Conservation (phyloP, 2,329 filamentous ascomycete species). For the Scedosporium apiospermum region DNA sequence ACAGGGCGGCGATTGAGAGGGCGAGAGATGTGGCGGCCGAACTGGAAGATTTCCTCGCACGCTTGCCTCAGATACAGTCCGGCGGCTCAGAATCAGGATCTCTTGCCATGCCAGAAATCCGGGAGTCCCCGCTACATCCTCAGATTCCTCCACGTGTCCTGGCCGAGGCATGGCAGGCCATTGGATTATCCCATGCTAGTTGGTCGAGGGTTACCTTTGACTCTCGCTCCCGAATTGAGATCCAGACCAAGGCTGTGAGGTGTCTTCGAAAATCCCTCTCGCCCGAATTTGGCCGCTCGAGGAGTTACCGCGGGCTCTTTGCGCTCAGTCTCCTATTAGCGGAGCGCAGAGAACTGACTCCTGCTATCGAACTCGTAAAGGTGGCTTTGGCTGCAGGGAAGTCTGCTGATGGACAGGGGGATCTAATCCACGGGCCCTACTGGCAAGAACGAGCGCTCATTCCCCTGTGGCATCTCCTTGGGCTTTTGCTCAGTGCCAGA, state of each 20-base stretch:
- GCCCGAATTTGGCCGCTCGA: conserved; percentile 53
- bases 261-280: conserved; percentile 65
- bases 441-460: conserved; percentile 60
- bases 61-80: conserved; percentile 30
- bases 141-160: conserved; percentile 50
- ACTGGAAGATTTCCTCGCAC: conserved; percentile 67
- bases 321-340: conserved; percentile 77
- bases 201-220: conserved; percentile 81
- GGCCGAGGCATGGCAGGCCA: conserved; percentile 68
- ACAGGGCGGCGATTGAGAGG: conserved; percentile 64
- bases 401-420: conserved; percentile 32
- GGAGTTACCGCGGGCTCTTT: conserved; percentile 70
- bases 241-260: conserved; percentile 69
- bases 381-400: conserved; percentile 58
- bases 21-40: conserved; percentile 61
- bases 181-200: conserved; percentile 77
- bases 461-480: conserved; percentile 84
- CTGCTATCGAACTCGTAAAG: conserved; percentile 76
- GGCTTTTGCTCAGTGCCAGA: conserved; percentile 74
- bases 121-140: conserved; percentile 24
- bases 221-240: conserved; percentile 56
- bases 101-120: conserved; percentile 16
- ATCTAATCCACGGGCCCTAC: conserved; percentile 36
- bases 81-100: conserved; percentile 4
- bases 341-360: conserved; percentile 70